Conservation (phyloP, 2,329 filamentous ascomycete species). For the Lecanosticta acicola region DNA sequence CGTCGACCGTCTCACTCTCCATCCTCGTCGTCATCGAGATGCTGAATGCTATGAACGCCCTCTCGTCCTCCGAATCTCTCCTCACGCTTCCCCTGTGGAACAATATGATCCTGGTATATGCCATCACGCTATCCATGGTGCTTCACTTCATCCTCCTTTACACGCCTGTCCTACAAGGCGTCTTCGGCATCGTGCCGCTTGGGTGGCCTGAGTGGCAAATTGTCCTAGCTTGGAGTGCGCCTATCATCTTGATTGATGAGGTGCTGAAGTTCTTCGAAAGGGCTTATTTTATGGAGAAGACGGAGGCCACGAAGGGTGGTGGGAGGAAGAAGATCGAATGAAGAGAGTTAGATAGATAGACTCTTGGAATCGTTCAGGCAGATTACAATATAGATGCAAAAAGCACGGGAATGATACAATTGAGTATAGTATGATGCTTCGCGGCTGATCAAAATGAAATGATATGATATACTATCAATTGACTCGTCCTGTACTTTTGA, state of each 20-base stretch:
- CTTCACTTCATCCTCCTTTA: slow-evolving; percentile 94
- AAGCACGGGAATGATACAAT: not conserved
- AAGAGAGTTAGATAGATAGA: not conserved
- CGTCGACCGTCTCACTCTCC: slow-evolving; percentile 87
- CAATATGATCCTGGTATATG: slow-evolving; percentile 97
- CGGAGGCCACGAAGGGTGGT: slow-evolving; percentile 11
- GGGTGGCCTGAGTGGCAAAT: slow-evolving; percentile 87
- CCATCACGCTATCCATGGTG: slow-evolving; percentile 85
- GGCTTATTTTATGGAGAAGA: slow-evolving; percentile 32
- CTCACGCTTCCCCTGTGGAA: slow-evolving; percentile 93
- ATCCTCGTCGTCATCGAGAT: slow-evolving; percentile 96
- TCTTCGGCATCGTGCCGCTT: slow-evolving; percentile 88
- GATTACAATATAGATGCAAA: too few relatives aligned
- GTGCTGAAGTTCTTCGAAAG: slow-evolving; percentile 70
- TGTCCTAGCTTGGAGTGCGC: slow-evolving; percentile 78
- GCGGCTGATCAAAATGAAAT: not conserved
- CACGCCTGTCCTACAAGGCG: slow-evolving; percentile 74
- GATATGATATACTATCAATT: not conserved
- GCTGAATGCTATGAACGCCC: slow-evolving; percentile 97
- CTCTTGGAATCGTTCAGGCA: not conserved
- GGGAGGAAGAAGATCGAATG: slow-evolving; percentile 13
- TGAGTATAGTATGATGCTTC: not conserved
- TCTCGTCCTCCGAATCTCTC: slow-evolving; percentile 91
- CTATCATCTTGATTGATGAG: slow-evolving; percentile 92
- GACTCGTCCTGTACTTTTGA: not conserved